Base-by-base conservation (phyloP, 345 rosid genomes). In the Syzygium aqueum region DNA sequence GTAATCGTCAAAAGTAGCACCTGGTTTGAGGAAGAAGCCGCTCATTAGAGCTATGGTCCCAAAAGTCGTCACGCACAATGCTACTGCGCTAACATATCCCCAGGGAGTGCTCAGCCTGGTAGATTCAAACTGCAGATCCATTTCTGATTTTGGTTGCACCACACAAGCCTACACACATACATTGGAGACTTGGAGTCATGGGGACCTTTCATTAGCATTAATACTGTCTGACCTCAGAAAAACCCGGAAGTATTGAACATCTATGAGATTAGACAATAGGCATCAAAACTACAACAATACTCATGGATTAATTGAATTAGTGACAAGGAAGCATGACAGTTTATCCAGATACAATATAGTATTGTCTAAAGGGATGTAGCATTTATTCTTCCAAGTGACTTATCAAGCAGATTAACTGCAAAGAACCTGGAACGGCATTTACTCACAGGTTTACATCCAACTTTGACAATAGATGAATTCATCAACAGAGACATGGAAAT, bases 31-130 rank as follows among this genome's bases (percentile, higher is more conserved):
- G 93, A 97, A 97, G 89, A 97, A 92, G 86, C 99, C 98, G 61
- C 99, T 97, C 97, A 94, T 96, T 27, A 95, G 88, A 59, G 98
- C 96, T 87, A 97, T 93, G 7, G 98, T 96, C 88, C 98, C 98
- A 86, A 97, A 95, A 87, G 98, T 97, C 14, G 98, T 85, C 51
- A 96, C 98, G 84, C 96, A 93, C 83, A 97, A 91, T 19, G 51
- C 52, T 51, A 94, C 85, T 51, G 98, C 92, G 49, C 93, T 92
- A n/a, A 96, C 12, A 82, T 97, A 97, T 40, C 99, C 99, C 96
- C 91, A 96, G 49, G 98, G 95, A 85, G 98, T 97, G 92, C 98
- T 96, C 86, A 97, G 90, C 89, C 93, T 93, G 83, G 96, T 93
- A n/a, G 92, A 91, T 86, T 97, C 98, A 77, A 94, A 97, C 77